These are phyloP conservation scores for Kwoniella sp. DNA, from an alignment of 768 basidiomycete genomes.

Conservation along the genomic window DNA sequence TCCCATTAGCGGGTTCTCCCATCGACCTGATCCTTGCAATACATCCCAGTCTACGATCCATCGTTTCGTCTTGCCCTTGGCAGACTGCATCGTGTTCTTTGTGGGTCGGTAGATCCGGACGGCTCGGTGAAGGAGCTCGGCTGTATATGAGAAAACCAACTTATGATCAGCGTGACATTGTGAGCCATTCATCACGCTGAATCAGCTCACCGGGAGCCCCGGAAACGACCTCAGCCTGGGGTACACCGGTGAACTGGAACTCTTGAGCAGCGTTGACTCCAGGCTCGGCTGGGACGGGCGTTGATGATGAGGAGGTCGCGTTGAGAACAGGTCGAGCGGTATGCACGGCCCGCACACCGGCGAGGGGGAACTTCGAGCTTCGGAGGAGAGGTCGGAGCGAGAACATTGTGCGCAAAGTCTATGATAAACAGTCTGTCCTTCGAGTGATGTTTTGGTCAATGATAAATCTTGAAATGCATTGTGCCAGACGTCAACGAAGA, in stretches of 20 bases:
- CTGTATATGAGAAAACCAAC: conserved; percentile 56
- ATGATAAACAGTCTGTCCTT: background rate
- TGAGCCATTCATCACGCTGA: conserved; percentile 3
- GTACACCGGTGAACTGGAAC: conserved; percentile 13
- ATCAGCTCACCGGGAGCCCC: conserved; percentile 71
- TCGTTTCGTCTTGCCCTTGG: conserved; percentile 75
- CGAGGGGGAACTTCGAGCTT: background rate
- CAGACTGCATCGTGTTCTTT: conserved; percentile 93
- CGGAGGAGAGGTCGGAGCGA: conserved; percentile 13
- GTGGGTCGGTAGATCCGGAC: conserved; percentile 93
- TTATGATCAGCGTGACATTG: too few species aligned
- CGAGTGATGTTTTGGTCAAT: background rate
- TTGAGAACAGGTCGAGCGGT: conserved; percentile 13
- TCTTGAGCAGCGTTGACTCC: conserved; percentile 17
- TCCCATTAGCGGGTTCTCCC: conserved; percentile 99
- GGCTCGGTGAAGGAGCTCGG: conserved; percentile 77
- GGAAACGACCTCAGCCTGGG: conserved; percentile 72
- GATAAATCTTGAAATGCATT: conserved; percentile 1
- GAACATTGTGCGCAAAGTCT: conserved; percentile 1
- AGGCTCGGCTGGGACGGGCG: conserved; percentile 10
- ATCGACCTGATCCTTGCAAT: conserved; percentile 82
- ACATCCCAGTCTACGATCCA: conserved; percentile 96
- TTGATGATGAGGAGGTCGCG: conserved; percentile 4
- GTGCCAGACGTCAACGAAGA: too few species aligned
- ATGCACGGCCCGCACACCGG: conserved; percentile 15